A percentile compares a stretch with the other conserved stretches of the same genome.
Conservation (phyloP, 2,329 filamentous ascomycete genomes). For the Stylonectria norvegica region DNA sequence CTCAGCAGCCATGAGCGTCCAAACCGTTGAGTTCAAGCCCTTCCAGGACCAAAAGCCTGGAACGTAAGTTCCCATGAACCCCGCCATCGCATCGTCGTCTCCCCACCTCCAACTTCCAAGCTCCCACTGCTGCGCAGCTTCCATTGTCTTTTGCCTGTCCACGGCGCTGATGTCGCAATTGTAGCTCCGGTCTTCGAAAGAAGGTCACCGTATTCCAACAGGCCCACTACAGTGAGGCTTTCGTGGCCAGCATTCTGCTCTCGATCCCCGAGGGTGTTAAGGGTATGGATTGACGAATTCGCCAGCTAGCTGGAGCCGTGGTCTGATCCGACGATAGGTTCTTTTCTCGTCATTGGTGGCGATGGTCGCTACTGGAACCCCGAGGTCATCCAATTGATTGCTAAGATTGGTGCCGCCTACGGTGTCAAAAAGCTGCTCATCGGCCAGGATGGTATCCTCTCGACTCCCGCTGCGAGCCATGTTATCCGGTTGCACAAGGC, state of each 20-base stretch:
- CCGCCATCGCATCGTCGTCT: conserved; percentile 31
- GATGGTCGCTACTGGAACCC: conserved; percentile 98
- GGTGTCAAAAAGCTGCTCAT: conserved; percentile 98
- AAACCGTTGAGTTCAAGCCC: conserved; percentile 77
- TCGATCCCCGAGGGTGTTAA: conserved; percentile 94
- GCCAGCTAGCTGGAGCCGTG: conserved; percentile 1
- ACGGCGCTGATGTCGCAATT: conserved; percentile 11
- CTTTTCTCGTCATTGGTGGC: conserved; percentile 93
- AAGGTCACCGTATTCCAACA: conserved; percentile 98
- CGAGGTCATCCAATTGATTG: conserved; percentile 93
- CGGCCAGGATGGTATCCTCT: conserved; percentile 93
- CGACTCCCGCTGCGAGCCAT: conserved; percentile 93
- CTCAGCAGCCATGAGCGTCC: conserved; percentile 58
- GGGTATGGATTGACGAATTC: conserved; percentile 44
- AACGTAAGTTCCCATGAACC: conserved; percentile 69
- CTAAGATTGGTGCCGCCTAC: conserved; percentile 94
- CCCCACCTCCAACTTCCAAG: conserved; percentile 6
- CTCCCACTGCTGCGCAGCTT: conserved; percentile 13
- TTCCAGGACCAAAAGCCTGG: conserved; percentile 98
- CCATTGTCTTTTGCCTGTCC: background rate
- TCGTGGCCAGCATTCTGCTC: conserved; percentile 88
- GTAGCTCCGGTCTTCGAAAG: conserved; percentile 93
- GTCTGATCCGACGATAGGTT: conserved; percentile 39
- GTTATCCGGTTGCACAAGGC: conserved; percentile 92
- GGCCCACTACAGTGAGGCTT: conserved; percentile 92